Evolutionary conservation across 2,329 filamentous ascomycete genomes (phyloP).

Genomic region (Cordyceps militaris): DNA sequence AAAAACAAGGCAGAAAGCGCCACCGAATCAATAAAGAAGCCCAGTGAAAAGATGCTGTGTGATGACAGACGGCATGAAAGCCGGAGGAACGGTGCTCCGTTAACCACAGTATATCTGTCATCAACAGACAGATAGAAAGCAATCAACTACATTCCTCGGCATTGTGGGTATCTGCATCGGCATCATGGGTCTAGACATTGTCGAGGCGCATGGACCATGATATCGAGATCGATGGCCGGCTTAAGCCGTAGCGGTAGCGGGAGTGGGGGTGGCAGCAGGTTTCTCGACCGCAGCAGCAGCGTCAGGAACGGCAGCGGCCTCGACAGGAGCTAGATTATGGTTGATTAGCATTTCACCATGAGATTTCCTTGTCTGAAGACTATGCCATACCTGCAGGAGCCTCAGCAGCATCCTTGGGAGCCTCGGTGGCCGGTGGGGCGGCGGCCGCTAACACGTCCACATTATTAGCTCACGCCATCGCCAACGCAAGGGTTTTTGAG

Average conservation of each 20-base stretch:
- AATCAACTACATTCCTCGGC: too few species aligned
- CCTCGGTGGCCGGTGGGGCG: conserved; percentile 19
- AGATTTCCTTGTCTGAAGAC: background rate
- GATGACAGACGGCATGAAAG: too few species aligned
- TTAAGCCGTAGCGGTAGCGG: conserved; percentile 17
- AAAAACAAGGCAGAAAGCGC: conserved; percentile 5
- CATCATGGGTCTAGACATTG: background rate
- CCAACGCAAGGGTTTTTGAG: background rate
- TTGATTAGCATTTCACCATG: background rate
- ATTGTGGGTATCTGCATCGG: too few species aligned
- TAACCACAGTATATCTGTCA: too few species aligned
- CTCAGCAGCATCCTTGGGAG: conserved; percentile 17
- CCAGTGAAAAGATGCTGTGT: conserved; percentile 4
- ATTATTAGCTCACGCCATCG: conserved; percentile 9
- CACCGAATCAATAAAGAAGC: background rate
- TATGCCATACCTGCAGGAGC: conserved; percentile 12
- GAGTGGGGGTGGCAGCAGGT: conserved; percentile 18
- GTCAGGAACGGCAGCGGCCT: conserved; percentile 1
- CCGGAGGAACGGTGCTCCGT: too few species aligned
- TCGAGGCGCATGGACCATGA: background rate
- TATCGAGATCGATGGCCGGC: background rate
- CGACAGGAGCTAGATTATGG: background rate
- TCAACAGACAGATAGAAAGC: too few species aligned
- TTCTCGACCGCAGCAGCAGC: conserved; percentile 9
- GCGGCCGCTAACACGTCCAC: conserved; percentile 15